phyloP scores from a whole-genome alignment of 2,329 filamentous ascomycete genomes.

The Nemania serpens region DNA sequence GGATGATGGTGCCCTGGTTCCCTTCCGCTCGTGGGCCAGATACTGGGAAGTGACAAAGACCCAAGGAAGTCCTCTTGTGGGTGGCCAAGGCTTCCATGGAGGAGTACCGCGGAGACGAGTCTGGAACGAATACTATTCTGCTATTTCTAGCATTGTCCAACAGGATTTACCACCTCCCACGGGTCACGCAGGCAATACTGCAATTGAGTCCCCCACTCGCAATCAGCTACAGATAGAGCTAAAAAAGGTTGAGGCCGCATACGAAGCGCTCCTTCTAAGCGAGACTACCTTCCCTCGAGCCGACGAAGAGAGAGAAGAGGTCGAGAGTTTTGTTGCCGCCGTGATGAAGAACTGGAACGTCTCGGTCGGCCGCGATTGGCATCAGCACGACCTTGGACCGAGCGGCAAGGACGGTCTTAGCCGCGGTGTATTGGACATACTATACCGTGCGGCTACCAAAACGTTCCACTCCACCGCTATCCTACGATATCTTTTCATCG shows the following conservation, averaged over 20 bases:
- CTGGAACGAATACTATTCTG: conserved; percentile 84
- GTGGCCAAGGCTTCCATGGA: conserved; percentile 63
- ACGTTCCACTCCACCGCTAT: conserved; percentile 95
- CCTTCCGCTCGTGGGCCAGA: conserved; percentile 69
- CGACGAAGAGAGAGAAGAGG: conserved; percentile 74
- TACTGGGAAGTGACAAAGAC: conserved; percentile 64
- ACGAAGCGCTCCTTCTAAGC: conserved; percentile 76
- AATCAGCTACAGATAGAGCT: conserved; percentile 75
- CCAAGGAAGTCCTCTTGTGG: conserved; percentile 49
- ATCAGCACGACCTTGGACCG: conserved; percentile 77
- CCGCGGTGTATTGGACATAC: conserved; percentile 78
- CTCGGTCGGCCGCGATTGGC: conserved; percentile 79
- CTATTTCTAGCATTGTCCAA: conserved; percentile 76
- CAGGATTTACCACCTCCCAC: conserved; percentile 65
- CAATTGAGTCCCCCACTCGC: conserved; percentile 58
- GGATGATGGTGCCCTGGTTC: conserved; percentile 58
- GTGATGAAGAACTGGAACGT: conserved; percentile 86
- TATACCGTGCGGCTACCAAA: conserved; percentile 89
- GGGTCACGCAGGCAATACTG: conserved; percentile 47
- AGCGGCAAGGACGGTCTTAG: conserved; percentile 78
- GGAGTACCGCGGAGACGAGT: conserved; percentile 68
- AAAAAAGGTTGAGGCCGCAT: conserved; percentile 76
- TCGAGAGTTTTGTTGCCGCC: conserved; percentile 80
- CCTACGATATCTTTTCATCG: conserved; percentile 81
- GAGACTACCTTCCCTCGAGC: conserved; percentile 86